Evolutionary conservation across 306 rosid genomes (phyloP).

Genomic region (Gastrolobium bilobum): DNA sequence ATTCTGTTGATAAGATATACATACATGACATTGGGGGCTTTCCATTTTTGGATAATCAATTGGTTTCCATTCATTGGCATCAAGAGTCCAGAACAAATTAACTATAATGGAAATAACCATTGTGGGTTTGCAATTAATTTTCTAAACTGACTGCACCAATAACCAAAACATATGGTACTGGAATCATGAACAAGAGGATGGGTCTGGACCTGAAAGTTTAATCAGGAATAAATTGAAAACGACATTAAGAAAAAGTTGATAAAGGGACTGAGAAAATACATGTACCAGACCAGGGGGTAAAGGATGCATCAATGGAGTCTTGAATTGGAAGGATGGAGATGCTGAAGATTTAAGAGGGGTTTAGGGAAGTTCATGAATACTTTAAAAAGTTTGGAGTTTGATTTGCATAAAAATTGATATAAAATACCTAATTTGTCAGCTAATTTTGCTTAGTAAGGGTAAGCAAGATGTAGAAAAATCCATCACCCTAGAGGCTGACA

Average conservation of each 20-base stretch:
- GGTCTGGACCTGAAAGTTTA: conserved; percentile 3
- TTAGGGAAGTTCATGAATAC: background rate
- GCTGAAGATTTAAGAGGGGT: background rate
- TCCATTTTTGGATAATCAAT: conserved; percentile 17
- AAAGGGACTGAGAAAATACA: conserved; percentile 19
- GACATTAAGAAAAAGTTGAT: conserved; percentile 21
- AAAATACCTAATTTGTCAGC: conserved; percentile 9
- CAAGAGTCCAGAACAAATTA: background rate
- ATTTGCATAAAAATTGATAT: background rate
- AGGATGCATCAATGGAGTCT: conserved; percentile 13
- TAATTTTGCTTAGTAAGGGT: background rate
- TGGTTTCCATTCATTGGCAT: background rate
- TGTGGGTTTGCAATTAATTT: conserved; percentile 9
- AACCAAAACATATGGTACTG: background rate
- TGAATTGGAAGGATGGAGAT: background rate
- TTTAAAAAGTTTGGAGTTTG: conserved; percentile 1
- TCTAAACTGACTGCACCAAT: background rate
- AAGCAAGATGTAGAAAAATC: too few species aligned
- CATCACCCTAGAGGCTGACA: too few species aligned
- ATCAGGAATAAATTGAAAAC: background rate
- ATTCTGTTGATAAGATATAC: conserved; percentile 2
- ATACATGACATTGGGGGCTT: background rate
- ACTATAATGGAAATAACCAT: conserved; percentile 1
- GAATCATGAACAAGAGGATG: background rate
- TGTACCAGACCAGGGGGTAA: background rate